Conservation (phyloP, 2,329 filamentous ascomycete species). For the Calonectria pteridis region DNA sequence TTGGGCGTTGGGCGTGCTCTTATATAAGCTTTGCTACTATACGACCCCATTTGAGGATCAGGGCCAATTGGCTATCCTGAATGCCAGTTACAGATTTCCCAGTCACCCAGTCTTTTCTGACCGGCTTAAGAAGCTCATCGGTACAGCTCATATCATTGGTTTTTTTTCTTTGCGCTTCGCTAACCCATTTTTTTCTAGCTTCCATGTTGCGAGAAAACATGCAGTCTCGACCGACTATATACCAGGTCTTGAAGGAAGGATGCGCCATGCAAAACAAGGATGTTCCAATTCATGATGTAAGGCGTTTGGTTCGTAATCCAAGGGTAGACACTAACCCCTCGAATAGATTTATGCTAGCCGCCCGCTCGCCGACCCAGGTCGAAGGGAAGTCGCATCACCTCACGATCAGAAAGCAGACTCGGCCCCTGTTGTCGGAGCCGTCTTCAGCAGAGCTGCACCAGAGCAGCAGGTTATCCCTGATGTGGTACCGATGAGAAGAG, state of each 20-base stretch:
- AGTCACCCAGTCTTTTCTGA: constrained; percentile 91
- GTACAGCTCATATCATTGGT: constrained; percentile 57
- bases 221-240: constrained; percentile 86
- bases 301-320: constrained; percentile 46
- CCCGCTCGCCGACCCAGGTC: constrained; percentile 72
- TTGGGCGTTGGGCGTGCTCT: constrained; percentile 92
- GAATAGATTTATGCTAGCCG: constrained; percentile 78
- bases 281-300: constrained; percentile 89
- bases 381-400: constrained; percentile 63
- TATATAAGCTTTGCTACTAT: constrained; percentile 99
- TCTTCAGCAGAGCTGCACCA: constrained; percentile 81
- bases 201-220: constrained; percentile 93
- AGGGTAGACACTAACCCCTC: constrained; percentile 18
- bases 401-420: constrained; percentile 64
- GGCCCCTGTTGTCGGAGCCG: constrained; percentile 79
- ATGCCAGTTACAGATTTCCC: constrained; percentile 94
- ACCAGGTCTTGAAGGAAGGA: constrained; percentile 88
- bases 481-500: constrained; percentile 93
- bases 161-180: constrained; percentile 13
- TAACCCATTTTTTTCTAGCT: constrained; percentile 70
- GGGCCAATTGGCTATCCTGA: constrained; percentile 96
- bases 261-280: constrained; percentile 91
- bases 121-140: constrained; percentile 88
- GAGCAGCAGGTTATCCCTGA: constrained; percentile 84
- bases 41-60: constrained; percentile 99